A percentile compares a stretch with the other conserved stretches of the same genome.
These are phyloP conservation scores for Pythium volutum DNA, from an alignment of 352 stramenopile species.

Conservation along the genomic window DNA sequence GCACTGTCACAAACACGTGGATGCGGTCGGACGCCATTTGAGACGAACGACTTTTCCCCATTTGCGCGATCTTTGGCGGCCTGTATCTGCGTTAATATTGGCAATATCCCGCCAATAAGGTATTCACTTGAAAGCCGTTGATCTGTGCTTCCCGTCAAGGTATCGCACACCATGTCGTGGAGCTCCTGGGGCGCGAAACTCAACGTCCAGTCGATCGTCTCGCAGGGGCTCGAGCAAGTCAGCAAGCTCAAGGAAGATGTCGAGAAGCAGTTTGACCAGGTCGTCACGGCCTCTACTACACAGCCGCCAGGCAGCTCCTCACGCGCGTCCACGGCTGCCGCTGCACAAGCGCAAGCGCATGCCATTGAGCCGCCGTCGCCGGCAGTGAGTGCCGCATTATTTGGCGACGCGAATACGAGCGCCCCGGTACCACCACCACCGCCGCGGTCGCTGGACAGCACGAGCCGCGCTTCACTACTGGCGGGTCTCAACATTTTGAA, in stretches of 20 bases:
- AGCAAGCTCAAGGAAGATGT: slow-evolving; percentile 81
- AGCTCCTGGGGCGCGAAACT: slow-evolving; percentile 63
- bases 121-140: neutral
- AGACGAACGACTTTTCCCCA: neutral
- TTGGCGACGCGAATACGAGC: slow-evolving; percentile 3
- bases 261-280: slow-evolving; percentile 87
- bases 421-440: slow-evolving; percentile 3
- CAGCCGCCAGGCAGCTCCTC: slow-evolving; percentile 17
- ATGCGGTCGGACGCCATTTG: neutral
- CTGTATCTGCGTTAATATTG: slow-evolving; percentile 1
- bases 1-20: slow-evolving; percentile 21
- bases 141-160: slow-evolving; percentile 10
- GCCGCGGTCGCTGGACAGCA: slow-evolving; percentile 22
- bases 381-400: slow-evolving; percentile 17
- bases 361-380: slow-evolving; percentile 13
- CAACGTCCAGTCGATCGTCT: slow-evolving; percentile 83
- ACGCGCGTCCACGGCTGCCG: neutral
- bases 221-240: slow-evolving; percentile 81
- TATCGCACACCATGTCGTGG: slow-evolving; percentile 40
- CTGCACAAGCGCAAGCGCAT: neutral
- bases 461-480: slow-evolving; percentile 14
- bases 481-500: slow-evolving; percentile 12
- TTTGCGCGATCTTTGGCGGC: neutral
- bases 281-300: slow-evolving; percentile 35
- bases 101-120: neutral